Conservation (phyloP, 2,329 filamentous ascomycete genomes). For the Chrysoporthe deuterocubensis region DNA sequence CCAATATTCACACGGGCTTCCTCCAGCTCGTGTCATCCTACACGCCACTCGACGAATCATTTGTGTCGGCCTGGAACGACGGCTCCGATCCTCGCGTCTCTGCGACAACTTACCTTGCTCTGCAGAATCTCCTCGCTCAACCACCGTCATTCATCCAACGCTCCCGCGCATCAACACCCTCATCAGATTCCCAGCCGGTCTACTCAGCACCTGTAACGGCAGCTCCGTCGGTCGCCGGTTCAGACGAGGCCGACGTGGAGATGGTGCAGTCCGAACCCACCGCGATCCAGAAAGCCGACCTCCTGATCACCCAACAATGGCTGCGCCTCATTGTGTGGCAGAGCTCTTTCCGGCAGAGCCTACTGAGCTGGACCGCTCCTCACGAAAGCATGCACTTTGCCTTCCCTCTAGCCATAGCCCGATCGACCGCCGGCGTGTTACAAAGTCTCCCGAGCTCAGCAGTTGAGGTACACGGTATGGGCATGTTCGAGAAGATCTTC, state of each 20-base stretch:
- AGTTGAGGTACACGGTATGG: constrained; percentile 53
- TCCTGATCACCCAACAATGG: constrained; percentile 73
- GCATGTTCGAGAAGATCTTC: constrained; percentile 56
- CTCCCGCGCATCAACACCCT: constrained; percentile 31
- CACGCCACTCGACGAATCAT: constrained; percentile 65
- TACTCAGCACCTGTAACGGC: constrained; percentile 21
- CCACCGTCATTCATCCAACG: constrained; percentile 38
- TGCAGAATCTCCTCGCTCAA: constrained; percentile 41
- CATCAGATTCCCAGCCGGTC: constrained; percentile 37
- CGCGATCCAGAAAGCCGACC: constrained; percentile 70
- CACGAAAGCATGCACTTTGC: constrained; percentile 65
- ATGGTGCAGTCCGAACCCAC: constrained; percentile 55
- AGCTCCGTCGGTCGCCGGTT: constrained; percentile 19
- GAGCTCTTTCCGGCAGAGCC: constrained; percentile 67
- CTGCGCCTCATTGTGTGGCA: constrained; percentile 74
- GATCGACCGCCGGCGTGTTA: constrained; percentile 55
- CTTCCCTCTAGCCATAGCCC: constrained; percentile 65
- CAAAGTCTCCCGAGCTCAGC: constrained; percentile 45
- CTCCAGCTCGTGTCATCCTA: constrained; percentile 64
- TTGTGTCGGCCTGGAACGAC: constrained; percentile 68
- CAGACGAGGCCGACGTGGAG: constrained; percentile 45
- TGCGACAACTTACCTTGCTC: constrained; percentile 40
- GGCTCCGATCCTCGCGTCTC: constrained; percentile 45
- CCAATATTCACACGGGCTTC: constrained; percentile 60
- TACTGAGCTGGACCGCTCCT: constrained; percentile 61